These are phyloP conservation scores for Phlyctochytrium bullatum DNA, from an alignment of 192 early-diverging fungal genomes.

Conservation along the genomic window DNA sequence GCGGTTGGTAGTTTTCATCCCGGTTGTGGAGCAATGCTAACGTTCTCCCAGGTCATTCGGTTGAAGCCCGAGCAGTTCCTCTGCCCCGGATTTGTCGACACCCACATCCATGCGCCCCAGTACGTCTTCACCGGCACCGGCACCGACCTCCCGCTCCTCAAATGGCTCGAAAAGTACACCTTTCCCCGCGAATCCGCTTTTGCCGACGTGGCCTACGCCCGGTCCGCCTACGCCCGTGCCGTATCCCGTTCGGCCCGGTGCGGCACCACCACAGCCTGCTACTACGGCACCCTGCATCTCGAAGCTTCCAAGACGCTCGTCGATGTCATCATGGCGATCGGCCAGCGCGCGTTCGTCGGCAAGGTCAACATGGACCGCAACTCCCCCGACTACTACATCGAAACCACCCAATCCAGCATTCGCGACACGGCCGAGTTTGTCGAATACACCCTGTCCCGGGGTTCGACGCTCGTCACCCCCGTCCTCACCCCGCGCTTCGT, in stretches of 20 bases:
- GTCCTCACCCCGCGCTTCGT: conserved; percentile 94
- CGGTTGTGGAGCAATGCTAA: not conserved
- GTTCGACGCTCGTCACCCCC: conserved; percentile 47
- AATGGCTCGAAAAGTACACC: conserved; percentile 86
- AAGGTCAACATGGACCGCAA: conserved; percentile 98
- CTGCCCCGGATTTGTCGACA: conserved; percentile 90
- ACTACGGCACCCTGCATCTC: conserved; percentile 89
- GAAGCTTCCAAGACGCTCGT: conserved; percentile 72
- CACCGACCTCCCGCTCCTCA: conserved; percentile 82
- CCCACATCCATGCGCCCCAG: conserved; percentile 94
- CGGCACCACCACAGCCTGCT: conserved; percentile 90
- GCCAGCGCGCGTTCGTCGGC: conserved; percentile 91
- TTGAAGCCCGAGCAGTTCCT: conserved; percentile 52
- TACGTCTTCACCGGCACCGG: conserved; percentile 85
- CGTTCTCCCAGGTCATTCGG: not conserved
- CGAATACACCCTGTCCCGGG: conserved; percentile 19
- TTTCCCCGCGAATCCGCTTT: conserved; percentile 85
- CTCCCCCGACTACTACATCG: conserved; percentile 72
- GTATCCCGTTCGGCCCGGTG: conserved; percentile 68
- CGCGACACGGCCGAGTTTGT: conserved; percentile 55
- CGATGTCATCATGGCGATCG: conserved; percentile 63
- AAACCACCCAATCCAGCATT: conserved; percentile 69
- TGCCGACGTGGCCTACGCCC: conserved; percentile 63
- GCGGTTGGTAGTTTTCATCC: not conserved
- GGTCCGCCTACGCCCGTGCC: conserved; percentile 61